Conservation (phyloP, 192 early-diverging fungal genomes). For the Rhizoclosmatium globosum region DNA sequence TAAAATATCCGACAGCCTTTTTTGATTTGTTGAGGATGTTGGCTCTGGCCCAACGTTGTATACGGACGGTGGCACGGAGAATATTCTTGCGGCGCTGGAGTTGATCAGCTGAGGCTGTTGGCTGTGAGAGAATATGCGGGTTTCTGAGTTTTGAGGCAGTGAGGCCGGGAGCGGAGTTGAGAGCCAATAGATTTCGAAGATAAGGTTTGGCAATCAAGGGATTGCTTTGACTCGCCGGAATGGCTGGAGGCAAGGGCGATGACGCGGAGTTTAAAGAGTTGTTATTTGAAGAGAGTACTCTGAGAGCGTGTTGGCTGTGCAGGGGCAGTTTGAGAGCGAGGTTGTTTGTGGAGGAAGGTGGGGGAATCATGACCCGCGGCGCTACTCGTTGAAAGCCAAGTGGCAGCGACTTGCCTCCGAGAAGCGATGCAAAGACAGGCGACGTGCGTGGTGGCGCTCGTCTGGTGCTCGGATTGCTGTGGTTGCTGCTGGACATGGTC, state of each 20-base stretch:
- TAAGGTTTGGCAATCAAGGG: neutral
- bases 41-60: neutral
- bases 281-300: too few relatives aligned
- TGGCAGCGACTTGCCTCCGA: too few relatives aligned
- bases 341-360: too few relatives aligned
- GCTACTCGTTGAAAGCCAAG: too few relatives aligned
- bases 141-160: neutral
- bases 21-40: neutral
- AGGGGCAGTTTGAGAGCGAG: too few relatives aligned
- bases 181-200: neutral
- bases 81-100: neutral
- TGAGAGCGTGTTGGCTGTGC: too few relatives aligned
- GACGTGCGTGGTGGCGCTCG: neutral
- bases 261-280: too few relatives aligned
- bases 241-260: too few relatives aligned
- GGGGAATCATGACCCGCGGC: too few relatives aligned
- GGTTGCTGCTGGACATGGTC: neutral
- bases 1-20: neutral
- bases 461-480: neutral
- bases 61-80: neutral
- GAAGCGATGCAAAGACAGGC: neutral
- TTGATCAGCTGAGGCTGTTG: neutral
- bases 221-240: too few relatives aligned
- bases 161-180: neutral
- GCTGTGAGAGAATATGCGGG: neutral